Evolutionary conservation across 129 eudicot species (phyloP), one percentile per base, ranked within the genome.

Genomic region (Glebionis coronaria): DNA sequence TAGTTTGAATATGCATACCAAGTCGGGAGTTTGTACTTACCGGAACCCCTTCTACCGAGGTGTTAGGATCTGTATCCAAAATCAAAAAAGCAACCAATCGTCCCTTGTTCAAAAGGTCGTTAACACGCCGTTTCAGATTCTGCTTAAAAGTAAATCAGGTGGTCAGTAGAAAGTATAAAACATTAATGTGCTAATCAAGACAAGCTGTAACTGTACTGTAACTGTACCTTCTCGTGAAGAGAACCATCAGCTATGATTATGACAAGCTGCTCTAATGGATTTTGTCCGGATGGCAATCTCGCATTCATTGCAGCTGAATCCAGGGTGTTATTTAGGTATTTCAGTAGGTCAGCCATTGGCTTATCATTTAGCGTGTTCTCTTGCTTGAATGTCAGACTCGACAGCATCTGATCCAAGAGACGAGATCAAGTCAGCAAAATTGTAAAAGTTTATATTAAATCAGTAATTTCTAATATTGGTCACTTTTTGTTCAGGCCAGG

Each of bases 221-320:
- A 77, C 85, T 23, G 2, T 23, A 23, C 25, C 95, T 88, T 93
- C 76, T 93, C 97, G 70, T 81, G 87, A 52, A 86, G 84, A 38
- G 85, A 92, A 5, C 99, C 99, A 83, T 93, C 99, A 23, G 99
- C 97, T 65, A 93, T 86, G 56, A 93, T 84, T 61, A 93, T 61
- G 67, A 93, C 99, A 73, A 93, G 97, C 80, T 93, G 97, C 79
- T 93, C 86, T 14, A 93, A 81, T 13, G 95, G 95, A 79, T 84
- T 93, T 64, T 79, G 83, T 14, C 99, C 97, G 56, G 97, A 86
- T 63, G 95, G 95, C n/a, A 82, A 70, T 44, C 97, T 77, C 0
- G 99, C 90, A 74, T 81, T 90, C 40, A 72, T 68, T 44, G 78
- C 97, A 9, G 95, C 95, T 51, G 71, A 73, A 71, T 93, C 99